Conservation (phyloP, 164 flowering plant species). For the Sedum album region DNA sequence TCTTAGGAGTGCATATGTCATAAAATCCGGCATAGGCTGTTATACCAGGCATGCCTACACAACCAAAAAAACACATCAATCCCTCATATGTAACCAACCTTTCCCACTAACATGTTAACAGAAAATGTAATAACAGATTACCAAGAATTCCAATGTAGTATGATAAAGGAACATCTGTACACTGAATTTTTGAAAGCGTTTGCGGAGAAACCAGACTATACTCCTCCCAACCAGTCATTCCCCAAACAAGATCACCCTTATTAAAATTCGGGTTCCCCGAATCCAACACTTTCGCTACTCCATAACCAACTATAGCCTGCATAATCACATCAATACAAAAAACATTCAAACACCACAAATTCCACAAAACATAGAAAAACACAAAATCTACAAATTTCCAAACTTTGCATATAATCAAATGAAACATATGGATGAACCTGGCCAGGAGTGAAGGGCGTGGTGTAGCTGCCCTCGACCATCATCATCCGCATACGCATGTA, state of each 20-base stretch:
- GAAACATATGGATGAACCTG: slow-evolving; percentile 12
- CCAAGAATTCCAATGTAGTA: background rate
- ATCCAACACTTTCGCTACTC: too few relatives aligned
- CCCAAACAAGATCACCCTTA: background rate
- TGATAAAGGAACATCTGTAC: background rate
- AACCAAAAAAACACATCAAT: background rate
- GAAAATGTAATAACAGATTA: too few relatives aligned
- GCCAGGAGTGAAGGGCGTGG: slow-evolving; percentile 28
- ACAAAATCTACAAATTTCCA: too few relatives aligned
- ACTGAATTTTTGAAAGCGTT: background rate
- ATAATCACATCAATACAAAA: too few relatives aligned
- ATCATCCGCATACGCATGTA: slow-evolving; percentile 45
- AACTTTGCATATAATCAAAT: too few relatives aligned
- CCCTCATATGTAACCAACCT: background rate
- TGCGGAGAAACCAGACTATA: background rate
- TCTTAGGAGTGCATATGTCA: background rate
- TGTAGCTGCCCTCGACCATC: slow-evolving; percentile 9
- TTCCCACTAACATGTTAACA: background rate
- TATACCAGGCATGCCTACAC: background rate
- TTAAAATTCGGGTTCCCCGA: background rate
- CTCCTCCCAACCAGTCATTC: background rate
- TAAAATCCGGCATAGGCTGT: background rate
- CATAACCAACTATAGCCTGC: too few relatives aligned
- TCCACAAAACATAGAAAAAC: too few relatives aligned
- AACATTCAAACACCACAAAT: too few relatives aligned